These are phyloP conservation scores for Ceratobasidium papillatum DNA, from an alignment of 1,284 basidiomycete genomes.

Conservation along the genomic window DNA sequence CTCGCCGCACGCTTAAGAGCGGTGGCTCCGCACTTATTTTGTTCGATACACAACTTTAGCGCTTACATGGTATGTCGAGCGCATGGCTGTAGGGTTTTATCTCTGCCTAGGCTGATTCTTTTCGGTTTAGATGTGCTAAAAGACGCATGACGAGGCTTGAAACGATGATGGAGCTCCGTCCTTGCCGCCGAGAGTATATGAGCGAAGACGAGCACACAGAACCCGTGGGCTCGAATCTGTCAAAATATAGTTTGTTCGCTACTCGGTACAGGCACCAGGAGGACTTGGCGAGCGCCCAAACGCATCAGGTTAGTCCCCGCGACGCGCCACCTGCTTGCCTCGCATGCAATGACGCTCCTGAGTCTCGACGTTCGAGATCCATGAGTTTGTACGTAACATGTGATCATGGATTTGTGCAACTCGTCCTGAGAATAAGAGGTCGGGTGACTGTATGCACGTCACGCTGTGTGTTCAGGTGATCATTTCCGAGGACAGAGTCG, in stretches of 20 bases:
- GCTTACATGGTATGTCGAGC: background rate
- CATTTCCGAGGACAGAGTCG: background rate
- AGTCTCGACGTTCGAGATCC: background rate
- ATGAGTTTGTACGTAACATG: background rate
- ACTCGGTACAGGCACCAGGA: background rate
- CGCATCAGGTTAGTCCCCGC: background rate
- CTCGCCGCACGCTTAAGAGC: background rate
- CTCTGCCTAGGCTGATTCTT: background rate
- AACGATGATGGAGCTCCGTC: conserved; percentile 5
- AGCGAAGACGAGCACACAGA: background rate
- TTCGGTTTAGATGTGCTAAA: background rate
- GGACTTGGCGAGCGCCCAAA: background rate
- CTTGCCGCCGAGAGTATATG: background rate
- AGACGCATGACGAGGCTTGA: background rate
- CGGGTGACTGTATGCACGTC: conserved; percentile 27
- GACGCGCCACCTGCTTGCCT: background rate
- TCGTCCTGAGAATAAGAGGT: background rate
- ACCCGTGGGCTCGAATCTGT: background rate
- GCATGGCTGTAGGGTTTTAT: background rate
- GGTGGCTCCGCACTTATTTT: background rate
- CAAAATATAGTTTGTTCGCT: conserved; percentile 11
- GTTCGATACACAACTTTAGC: background rate
- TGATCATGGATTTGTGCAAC: background rate
- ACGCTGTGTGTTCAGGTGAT: background rate
- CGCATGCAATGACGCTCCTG: background rate